phyloP scores from a whole-genome alignment of 495 filamentous ascomycete genomes.

The Clohesyomyces aquaticus region DNA sequence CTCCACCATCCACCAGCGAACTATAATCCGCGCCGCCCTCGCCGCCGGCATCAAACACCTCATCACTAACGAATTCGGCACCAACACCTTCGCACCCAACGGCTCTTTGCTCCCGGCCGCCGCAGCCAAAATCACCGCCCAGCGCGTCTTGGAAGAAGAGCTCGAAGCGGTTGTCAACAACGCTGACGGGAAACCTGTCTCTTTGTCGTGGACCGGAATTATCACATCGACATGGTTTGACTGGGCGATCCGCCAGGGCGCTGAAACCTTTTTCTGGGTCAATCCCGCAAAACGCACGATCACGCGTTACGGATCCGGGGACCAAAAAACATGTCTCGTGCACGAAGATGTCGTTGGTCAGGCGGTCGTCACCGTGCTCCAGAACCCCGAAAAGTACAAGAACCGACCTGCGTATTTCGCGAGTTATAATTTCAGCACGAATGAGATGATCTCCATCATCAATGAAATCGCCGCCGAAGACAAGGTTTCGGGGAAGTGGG shows the following conservation, averaged over 20 bases:
- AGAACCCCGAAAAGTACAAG: neutral
- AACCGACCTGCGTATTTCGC: neutral
- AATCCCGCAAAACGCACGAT: neutral
- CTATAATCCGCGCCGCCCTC: neutral
- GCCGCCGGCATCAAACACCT: neutral
- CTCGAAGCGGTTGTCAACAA: neutral
- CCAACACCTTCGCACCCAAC: neutral
- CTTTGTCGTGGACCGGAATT: neutral
- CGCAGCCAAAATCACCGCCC: neutral
- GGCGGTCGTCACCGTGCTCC: neutral
- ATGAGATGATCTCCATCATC: neutral
- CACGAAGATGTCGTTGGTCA: neutral
- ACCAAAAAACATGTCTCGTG: neutral
- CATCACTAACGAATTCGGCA: constrained; percentile 1
- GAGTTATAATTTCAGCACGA: neutral
- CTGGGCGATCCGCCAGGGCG: neutral
- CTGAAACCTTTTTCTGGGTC: neutral
- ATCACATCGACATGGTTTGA: neutral
- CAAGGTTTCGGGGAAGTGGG: neutral
- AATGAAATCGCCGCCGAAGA: no score
- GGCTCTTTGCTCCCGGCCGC: neutral
- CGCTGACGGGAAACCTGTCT: neutral
- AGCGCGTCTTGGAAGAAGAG: constrained; percentile 2
- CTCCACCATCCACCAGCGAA: neutral
- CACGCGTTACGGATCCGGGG: neutral